Evolutionary conservation across 805 yeast species (phyloP).

Genomic region (Scheffersomyces amazonensis): DNA sequence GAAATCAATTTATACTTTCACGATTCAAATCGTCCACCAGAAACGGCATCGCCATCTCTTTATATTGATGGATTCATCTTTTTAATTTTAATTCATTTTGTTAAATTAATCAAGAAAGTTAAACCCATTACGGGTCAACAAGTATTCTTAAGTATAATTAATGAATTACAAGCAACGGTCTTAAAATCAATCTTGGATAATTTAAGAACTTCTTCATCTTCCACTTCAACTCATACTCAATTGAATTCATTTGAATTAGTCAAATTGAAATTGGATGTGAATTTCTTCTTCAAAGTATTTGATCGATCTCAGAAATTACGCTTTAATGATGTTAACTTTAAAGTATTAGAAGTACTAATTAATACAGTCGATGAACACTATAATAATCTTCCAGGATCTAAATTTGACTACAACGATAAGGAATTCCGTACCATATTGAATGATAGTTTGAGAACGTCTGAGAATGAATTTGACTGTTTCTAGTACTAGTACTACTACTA

Average conservation of each 20-base stretch:
- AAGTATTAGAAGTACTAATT: slow-evolving; percentile 28
- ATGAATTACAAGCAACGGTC: slow-evolving; percentile 36
- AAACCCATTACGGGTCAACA: slow-evolving; percentile 38
- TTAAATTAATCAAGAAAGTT: slow-evolving; percentile 34
- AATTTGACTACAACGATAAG: slow-evolving; percentile 10
- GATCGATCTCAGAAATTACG: slow-evolving; percentile 30
- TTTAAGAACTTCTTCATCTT: slow-evolving; percentile 17
- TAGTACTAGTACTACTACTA: too few relatives aligned
- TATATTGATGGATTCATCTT: slow-evolving; percentile 38
- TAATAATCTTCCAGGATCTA: slow-evolving; percentile 12
- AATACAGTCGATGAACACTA: slow-evolving; percentile 24
- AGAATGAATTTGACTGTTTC: slow-evolving; percentile 33
- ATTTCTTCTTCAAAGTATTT: slow-evolving; percentile 37
- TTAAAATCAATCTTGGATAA: slow-evolving; percentile 31
- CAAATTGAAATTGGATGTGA: slow-evolving; percentile 34
- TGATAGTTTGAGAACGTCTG: slow-evolving; percentile 23
- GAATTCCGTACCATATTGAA: slow-evolving; percentile 28
- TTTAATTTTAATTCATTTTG: slow-evolving; percentile 38
- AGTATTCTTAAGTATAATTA: slow-evolving; percentile 32
- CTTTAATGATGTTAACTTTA: slow-evolving; percentile 32
- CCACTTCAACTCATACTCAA: slow-evolving; percentile 3
- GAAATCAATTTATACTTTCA: slow-evolving; percentile 23
- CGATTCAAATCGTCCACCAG: slow-evolving; percentile 1
- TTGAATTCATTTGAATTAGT: slow-evolving; percentile 14
- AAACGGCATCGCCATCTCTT: slow-evolving; percentile 5